These are phyloP conservation scores for Cladosporium sp. DNA, from an alignment of 2,329 filamentous ascomycete species.

Conservation along the genomic window DNA sequence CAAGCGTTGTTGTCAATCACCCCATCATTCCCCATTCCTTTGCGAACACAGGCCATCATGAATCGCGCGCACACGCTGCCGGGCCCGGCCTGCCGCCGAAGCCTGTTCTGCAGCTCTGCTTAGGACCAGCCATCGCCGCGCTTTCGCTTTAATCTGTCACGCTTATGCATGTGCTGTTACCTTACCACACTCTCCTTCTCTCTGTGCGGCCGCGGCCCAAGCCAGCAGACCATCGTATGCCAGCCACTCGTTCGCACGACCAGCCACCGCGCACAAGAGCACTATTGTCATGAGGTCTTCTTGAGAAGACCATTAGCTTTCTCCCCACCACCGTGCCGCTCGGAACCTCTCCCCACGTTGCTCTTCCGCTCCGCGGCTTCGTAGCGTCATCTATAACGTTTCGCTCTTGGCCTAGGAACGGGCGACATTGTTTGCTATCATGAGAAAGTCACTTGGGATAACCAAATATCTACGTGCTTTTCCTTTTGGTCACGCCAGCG, in stretches of 20 bases:
- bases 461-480: too few species aligned
- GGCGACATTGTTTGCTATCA: too few species aligned
- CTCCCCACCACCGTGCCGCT: not conserved
- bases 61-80: not conserved
- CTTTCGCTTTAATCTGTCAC: not conserved
- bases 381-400: not conserved
- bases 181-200: not conserved
- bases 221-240: not conserved
- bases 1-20: not conserved
- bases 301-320: not conserved
- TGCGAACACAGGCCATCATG: not conserved
- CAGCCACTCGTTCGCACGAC: not conserved
- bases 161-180: not conserved
- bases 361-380: not conserved
- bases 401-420: too few species aligned
- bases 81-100: not conserved
- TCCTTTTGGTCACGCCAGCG: too few species aligned
- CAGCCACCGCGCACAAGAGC: not conserved
- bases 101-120: not conserved
- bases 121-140: not conserved
- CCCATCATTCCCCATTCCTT: slow-evolving; percentile 1
- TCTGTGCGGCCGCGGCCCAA: not conserved
- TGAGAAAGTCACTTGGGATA: too few species aligned
- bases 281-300: not conserved
- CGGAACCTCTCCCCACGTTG: not conserved